Base-by-base conservation (phyloP, 2,329 filamentous ascomycete genomes). In the Talaromyces sp. region DNA sequence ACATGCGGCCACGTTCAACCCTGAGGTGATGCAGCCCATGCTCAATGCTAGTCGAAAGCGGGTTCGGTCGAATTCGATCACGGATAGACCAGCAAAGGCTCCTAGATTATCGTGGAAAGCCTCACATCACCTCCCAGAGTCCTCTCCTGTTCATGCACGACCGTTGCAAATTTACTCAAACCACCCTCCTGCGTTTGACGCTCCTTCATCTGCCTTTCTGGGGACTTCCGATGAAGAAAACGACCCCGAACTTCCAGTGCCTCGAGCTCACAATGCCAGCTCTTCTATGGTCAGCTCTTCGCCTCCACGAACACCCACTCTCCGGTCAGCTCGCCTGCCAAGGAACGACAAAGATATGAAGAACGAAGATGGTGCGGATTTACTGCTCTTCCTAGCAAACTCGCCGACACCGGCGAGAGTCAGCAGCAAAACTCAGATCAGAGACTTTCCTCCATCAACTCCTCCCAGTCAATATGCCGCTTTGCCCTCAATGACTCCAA, bases 361-460 rank as follows among this genome's bases (percentile, higher is more conserved):
- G 27, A 89, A 89, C 66, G 89, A 95, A 73, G 91, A 97, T 73
- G 93, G 92, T 35, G 91, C 90, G 17, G 91, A 92, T 75, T 80
- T 94, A 43, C 81, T 95, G 27, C 83, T 94, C 45, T 97, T 94
- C 76, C 86, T 98, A 17, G 93, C 93, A 58, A 92, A 92, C 61
- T 98, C 94, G 7, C 95, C 95, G 0, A 96, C 93, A 0, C 92
- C 93, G 0, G 92, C 91, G 56, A 87, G 89, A 62, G 82, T 84
- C 27, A 78, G 78, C 27, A 78, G 78, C 31, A 85, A 80, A 69
- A 67, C 72, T 35, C 78, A 81, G 13, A 77, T 78, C 52, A 81
- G 84, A 63, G 80, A 81, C 54, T 82, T 84, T 66, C 87, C 89
- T 31, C 89, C 89, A 1, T 91, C 89, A 11, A 93, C 90, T n/a